These are phyloP conservation scores for Aspergillus novofumigatus DNA, from an alignment of 2,329 filamentous ascomycete species.

Conservation along the genomic window DNA sequence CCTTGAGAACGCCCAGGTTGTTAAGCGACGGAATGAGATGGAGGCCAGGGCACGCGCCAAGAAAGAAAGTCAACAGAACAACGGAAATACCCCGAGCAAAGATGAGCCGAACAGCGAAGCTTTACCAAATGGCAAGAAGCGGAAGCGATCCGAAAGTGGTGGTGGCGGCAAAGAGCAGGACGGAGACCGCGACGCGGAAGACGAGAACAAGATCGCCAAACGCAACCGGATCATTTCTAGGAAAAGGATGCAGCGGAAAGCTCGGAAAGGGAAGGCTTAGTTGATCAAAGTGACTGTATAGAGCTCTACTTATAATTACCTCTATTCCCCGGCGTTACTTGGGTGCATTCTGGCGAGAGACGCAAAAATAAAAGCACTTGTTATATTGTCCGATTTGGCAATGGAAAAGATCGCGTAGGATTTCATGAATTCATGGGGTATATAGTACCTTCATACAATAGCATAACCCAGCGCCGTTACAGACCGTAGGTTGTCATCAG, in stretches of 20 bases:
- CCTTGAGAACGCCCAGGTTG: constrained; percentile 95
- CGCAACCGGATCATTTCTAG: constrained; percentile 77
- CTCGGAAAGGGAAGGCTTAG: constrained; percentile 50
- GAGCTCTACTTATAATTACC: constrained; percentile 8
- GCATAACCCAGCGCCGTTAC: neutral
- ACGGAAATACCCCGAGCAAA: constrained; percentile 16
- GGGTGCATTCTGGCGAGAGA: neutral
- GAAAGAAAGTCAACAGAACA: constrained; percentile 12
- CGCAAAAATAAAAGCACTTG: constrained; percentile 15
- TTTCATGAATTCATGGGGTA: neutral
- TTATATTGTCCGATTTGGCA: neutral
- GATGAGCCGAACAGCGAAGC: constrained; percentile 17
- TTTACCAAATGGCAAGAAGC: constrained; percentile 24
- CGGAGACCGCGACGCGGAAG: constrained; percentile 26
- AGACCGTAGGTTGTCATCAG: constrained; percentile 8
- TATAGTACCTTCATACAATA: neutral
- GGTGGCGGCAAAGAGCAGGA: constrained; percentile 16
- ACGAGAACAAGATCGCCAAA: constrained; percentile 55
- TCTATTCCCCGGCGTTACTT: constrained; percentile 1
- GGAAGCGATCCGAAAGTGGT: constrained; percentile 27
- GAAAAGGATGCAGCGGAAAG: constrained; percentile 69
- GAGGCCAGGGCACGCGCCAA: constrained; percentile 25
- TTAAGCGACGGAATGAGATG: constrained; percentile 61
- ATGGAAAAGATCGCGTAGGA: neutral
- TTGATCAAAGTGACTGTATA: constrained; percentile 7